These are phyloP conservation scores for Pyrenochaeta sp. DNA, from an alignment of 2,329 filamentous ascomycete genomes.

Conservation along the genomic window DNA sequence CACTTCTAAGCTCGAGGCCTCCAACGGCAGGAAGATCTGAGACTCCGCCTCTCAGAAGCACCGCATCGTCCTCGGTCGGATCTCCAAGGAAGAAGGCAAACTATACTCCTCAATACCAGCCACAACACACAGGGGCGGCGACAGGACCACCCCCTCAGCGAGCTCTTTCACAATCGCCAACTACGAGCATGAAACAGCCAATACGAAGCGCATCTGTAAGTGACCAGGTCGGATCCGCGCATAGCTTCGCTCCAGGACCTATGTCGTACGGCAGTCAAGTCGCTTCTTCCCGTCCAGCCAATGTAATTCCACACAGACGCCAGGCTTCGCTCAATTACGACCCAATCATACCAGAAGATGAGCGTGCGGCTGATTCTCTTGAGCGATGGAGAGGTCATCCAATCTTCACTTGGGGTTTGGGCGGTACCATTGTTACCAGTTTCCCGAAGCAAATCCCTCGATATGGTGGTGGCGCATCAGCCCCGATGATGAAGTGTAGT, in stretches of 20 bases:
- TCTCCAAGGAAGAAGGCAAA: constrained; percentile 51
- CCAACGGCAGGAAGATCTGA: constrained; percentile 34
- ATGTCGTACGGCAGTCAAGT: constrained; percentile 41
- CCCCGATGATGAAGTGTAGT: constrained; percentile 80
- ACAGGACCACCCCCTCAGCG: constrained; percentile 48
- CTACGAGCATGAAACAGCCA: constrained; percentile 60
- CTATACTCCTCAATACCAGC: constrained; percentile 61
- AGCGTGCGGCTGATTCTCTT: constrained; percentile 72
- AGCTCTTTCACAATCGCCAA: constrained; percentile 67
- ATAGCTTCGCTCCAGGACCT: constrained; percentile 54
- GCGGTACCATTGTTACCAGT: constrained; percentile 79
- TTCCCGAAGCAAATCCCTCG: constrained; percentile 90
- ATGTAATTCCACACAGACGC: constrained; percentile 42
- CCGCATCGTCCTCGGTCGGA: constrained; percentile 42
- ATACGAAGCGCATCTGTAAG: constrained; percentile 47
- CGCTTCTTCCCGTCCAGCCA: constrained; percentile 17
- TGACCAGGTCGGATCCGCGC: constrained; percentile 63
- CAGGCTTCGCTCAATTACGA: constrained; percentile 60
- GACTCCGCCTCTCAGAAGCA: constrained; percentile 43
- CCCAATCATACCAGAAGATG: constrained; percentile 64
- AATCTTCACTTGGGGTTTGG: constrained; percentile 86
- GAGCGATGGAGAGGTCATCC: constrained; percentile 91
- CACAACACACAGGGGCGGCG: constrained; percentile 12
- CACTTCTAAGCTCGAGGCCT: constrained; percentile 20
- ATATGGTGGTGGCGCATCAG: constrained; percentile 75